phyloP scores from a whole-genome alignment of 106 monocot genomes.

The Allium sativum region DNA sequence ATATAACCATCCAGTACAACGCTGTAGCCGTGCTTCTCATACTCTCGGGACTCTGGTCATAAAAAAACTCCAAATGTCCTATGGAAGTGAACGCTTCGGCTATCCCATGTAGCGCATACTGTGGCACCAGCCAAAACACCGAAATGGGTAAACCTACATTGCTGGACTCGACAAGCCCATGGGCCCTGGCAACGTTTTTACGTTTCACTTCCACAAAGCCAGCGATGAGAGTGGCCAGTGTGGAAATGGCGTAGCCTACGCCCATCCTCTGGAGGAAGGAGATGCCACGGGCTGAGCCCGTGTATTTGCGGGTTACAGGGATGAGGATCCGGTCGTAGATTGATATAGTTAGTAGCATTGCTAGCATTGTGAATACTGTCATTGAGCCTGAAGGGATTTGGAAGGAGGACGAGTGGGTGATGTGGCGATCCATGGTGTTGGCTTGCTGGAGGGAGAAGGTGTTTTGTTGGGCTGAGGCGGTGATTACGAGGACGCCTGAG shows the following conservation, averaged over 20 bases:
- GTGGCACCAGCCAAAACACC: constrained; percentile 77
- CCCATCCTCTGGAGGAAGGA: constrained; percentile 71
- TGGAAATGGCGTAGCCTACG: constrained; percentile 50
- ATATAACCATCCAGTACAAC: constrained; percentile 66
- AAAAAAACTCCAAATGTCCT: constrained; percentile 80
- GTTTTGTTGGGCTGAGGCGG: constrained; percentile 52
- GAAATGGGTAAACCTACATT: constrained; percentile 18
- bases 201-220: constrained; percentile 53
- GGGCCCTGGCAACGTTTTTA: neutral
- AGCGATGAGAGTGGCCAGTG: constrained; percentile 43
- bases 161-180: neutral
- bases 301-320: constrained; percentile 46
- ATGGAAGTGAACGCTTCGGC: constrained; percentile 71
- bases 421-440: constrained; percentile 77
- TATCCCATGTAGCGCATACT: constrained; percentile 66
- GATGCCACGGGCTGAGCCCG: constrained; percentile 56
- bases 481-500: constrained; percentile 69
- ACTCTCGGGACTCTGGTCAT: constrained; percentile 91
- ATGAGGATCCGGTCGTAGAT: constrained; percentile 73
- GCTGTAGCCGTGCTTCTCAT: constrained; percentile 78
- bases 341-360: constrained; percentile 63
- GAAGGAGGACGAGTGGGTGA: constrained; percentile 40
- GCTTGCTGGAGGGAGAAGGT: constrained; percentile 87
- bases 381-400: constrained; percentile 78
- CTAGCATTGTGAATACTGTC: constrained; percentile 60